Percentiles rank a stretch among this genome's conserved stretches.
Evolutionary conservation across 2,329 filamentous ascomycete genomes (phyloP).

Genomic region (Paradendryphiella salina): DNA sequence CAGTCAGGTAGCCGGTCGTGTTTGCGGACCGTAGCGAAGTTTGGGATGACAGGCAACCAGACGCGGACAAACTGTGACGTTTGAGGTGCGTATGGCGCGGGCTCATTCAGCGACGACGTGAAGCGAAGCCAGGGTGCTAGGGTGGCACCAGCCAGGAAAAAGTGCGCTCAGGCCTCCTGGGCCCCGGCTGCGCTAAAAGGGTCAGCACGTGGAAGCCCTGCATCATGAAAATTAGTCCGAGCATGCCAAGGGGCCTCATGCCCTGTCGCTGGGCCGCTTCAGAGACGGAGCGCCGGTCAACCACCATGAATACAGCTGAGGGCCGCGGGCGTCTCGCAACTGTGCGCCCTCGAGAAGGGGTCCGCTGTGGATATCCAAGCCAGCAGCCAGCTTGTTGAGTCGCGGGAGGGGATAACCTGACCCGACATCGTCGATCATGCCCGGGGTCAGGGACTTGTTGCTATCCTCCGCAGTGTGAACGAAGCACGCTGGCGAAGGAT

Average conservation of each 20-base stretch:
- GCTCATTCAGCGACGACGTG: constrained; percentile 19
- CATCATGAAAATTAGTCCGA: constrained; percentile 16
- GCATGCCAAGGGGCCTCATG: constrained; percentile 6
- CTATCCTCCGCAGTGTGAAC: constrained; percentile 5
- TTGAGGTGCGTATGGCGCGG: constrained; percentile 23
- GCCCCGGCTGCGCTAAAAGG: constrained; percentile 15
- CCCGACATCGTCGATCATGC: constrained; percentile 18
- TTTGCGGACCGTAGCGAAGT: constrained; percentile 24
- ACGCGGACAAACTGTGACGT: constrained; percentile 25
- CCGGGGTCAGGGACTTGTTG: constrained; percentile 6
- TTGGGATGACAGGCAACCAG: constrained; percentile 14
- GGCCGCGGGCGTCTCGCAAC: constrained; percentile 3
- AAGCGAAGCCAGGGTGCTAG: constrained; percentile 17
- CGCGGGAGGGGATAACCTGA: neutral
- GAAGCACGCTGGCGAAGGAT: constrained; percentile 4
- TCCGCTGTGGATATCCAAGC: constrained; percentile 8
- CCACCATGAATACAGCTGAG: neutral
- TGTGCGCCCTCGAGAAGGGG: constrained; percentile 4
- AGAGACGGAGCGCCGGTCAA: constrained; percentile 8
- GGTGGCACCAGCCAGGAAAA: constrained; percentile 12
- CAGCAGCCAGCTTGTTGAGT: neutral
- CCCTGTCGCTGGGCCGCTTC: constrained; percentile 9
- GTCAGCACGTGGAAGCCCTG: constrained; percentile 35
- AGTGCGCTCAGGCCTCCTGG: constrained; percentile 6
- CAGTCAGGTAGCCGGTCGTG: constrained; percentile 12